Base-by-base conservation (phyloP, 148 eudicot genomes). In the Hydrangea macrophylla region DNA sequence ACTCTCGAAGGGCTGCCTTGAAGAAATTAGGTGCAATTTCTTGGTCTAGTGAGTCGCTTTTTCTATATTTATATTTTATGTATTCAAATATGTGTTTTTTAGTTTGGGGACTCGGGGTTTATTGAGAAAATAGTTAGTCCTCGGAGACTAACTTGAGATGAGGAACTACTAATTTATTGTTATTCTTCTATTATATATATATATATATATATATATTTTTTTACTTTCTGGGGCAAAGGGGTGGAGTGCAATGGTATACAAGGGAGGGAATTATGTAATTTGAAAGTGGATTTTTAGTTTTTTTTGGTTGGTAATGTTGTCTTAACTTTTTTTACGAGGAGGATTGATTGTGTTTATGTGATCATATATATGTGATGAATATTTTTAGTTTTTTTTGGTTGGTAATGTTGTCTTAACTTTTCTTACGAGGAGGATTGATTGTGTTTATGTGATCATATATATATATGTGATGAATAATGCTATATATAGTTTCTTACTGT, bases 171-270 rank as follows among this genome's bases (percentile, higher is more conserved):
- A 15, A 18, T 20, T 51, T 2, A 18, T n/a, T 51, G 8, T 20
- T 18, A 3, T 51, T 51, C n/a, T n/a, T 5, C 59, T 45, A 44
- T 10, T 24, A 20, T 27, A n/a, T n/a, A n/a, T n/a, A n/a, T n/a
- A n/a, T n/a, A n/a, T n/a, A n/a, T n/a, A n/a, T n/a, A n/a, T n/a
- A n/a, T n/a, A n/a, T 22, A 58, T 55, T 12, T 26, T 12, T 51
- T 3, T 66, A 35, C 26, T 22, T 7, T 30, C 36, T 62, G 50
- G 42, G 61, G 53, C 1, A 33, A 36, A 36, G 15, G 64, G 64
- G 37, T 20, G 33, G 42, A 59, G 69, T 67, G 55, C 23, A 69
- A 55, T 58, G 71, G 64, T 58, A 69, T 69, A 69, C 30, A 69
- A 59, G 64, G 44, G 72, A 32, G 62, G 56, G 56, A 53, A 57